Evolutionary conservation across 345 rosid species (phyloP).

Genomic region (Eucalyptus tenuipes): DNA sequence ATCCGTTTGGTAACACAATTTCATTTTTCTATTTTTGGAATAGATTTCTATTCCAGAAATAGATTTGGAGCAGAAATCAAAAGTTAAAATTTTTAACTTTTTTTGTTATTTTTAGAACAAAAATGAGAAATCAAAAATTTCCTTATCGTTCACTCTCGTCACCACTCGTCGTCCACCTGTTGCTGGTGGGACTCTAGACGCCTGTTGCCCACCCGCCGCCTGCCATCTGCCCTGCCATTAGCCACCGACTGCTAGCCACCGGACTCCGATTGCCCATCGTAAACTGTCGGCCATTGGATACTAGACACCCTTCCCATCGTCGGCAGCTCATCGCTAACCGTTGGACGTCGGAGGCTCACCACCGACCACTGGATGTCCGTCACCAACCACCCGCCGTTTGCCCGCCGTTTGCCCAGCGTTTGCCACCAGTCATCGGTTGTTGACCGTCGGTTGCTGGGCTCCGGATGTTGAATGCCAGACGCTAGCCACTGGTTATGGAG

Average conservation of each 20-base stretch:
- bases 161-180: accelerated
- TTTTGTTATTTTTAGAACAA: too few species aligned
- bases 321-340: accelerated
- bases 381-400: accelerated
- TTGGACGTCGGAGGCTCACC: accelerated
- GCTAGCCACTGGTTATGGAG: accelerated
- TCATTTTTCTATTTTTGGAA: too few species aligned
- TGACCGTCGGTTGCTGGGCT: accelerated
- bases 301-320: accelerated
- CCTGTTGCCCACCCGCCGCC: accelerated
- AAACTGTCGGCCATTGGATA: accelerated
- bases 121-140: too few species aligned
- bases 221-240: accelerated
- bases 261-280: accelerated
- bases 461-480: accelerated
- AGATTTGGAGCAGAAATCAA: accelerated
- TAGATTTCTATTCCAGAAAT: accelerated
- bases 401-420: too few species aligned
- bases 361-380: accelerated
- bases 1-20: accelerated
- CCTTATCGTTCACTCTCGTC: too few species aligned
- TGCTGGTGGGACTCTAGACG: accelerated
- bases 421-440: too few species aligned
- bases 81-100: too few species aligned
- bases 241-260: accelerated